Evolutionary conservation across 2,329 filamentous ascomycete genomes (phyloP), one percentile per base, ranked within the genome.

Genomic region (Cryoendolithus antarcticus): DNA sequence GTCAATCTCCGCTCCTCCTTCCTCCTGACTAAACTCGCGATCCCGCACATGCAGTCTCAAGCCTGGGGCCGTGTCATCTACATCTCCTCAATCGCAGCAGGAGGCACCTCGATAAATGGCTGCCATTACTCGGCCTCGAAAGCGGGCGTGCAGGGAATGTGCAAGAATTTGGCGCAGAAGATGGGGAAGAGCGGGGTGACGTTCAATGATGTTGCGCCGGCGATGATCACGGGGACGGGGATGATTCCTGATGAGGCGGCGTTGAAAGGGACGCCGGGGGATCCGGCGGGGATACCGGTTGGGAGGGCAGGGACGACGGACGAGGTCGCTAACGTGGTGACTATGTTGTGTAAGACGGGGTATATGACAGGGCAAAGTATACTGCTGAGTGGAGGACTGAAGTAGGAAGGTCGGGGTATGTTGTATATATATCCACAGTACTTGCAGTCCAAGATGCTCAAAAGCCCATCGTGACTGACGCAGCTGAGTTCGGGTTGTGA

Each of bases 151-250:
- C 74, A 71, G 3, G 73, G 74, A 1, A 69, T 81, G 67, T 77
- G 77, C 66, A 75, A 71, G 52, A 80, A 79, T 46, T 62, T 81
- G 13, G 69, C 75, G 2, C 67, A 63, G 3, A 74, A 75, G 42
- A 65, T 80, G 32, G 76, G 74, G 2, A 66, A 70, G 45, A 66
- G 67, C 47, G 75, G 76, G 9, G 77, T 82, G 48, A 79, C 75
- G 6, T 75, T 80, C 42, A 81, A 82, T 44, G 75, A 80, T 49
- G 74, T 81, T n/a, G 74, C 76, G 9, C 77, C 77, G 0, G 77
- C 76, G 2, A 80, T 81, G 75, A 80, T 81, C 45, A 75, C 74
- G 2, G 55, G 55, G 1, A 64, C 62, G 6, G 62, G 62, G 1
- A 74, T 80, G 74, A 74, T 80, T 32, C 72, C 73, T 2, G 66